A percentile compares a stretch with the other conserved stretches of the same genome.
Conservation (phyloP, 192 early-diverging fungal genomes). For the Funneliformis geosporum region DNA sequence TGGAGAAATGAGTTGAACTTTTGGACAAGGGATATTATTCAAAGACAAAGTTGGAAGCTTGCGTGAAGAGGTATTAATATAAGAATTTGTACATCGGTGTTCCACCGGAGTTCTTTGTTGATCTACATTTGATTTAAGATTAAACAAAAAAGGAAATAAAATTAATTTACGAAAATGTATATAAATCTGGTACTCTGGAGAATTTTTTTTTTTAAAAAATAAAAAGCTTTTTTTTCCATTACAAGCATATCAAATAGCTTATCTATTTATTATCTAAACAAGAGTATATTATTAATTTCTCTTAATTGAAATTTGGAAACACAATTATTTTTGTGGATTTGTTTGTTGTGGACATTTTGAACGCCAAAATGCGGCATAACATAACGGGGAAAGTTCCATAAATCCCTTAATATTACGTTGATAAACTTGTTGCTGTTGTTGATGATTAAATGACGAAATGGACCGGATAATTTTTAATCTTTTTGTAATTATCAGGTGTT, state of each 20-base stretch:
- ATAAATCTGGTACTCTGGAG: neutral
- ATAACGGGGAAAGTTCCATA: neutral
- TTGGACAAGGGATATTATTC: neutral
- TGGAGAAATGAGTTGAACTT: neutral
- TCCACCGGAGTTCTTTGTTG: neutral
- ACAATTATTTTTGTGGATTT: neutral
- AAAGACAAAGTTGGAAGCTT: neutral
- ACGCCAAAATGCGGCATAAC: neutral
- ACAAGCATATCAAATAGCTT: no score
- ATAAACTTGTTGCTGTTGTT: neutral
- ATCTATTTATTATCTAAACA: neutral
- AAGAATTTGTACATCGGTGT: neutral
- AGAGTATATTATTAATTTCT: neutral
- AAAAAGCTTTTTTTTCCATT: neutral
- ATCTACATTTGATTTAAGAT: neutral
- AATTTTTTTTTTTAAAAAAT: neutral
- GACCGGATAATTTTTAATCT: neutral
- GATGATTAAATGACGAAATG: neutral
- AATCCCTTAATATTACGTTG: neutral
- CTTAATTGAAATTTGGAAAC: neutral
- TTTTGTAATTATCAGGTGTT: no score
- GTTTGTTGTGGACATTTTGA: neutral
- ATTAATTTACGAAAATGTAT: neutral
- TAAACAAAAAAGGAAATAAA: neutral
- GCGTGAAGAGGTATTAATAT: neutral